Conservation (phyloP, 2,329 filamentous ascomycete species). For the Rutstroemia sp. region DNA sequence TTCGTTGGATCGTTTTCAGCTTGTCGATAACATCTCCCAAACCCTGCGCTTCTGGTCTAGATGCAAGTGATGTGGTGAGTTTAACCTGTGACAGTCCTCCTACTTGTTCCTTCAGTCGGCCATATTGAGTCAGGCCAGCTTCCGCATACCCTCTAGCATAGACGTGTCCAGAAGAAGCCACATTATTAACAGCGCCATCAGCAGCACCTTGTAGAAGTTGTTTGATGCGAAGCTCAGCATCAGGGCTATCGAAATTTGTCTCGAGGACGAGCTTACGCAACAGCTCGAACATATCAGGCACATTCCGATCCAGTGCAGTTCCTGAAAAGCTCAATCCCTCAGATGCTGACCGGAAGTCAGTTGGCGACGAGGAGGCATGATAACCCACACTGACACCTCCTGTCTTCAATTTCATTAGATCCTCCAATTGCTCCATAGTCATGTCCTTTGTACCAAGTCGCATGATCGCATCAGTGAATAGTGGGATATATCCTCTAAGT, state of each 20-base stretch:
- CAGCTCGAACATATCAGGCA: slow-evolving; percentile 85
- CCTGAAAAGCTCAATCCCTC: slow-evolving; percentile 83
- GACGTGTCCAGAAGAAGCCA: slow-evolving; percentile 82
- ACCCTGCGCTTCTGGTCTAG: slow-evolving; percentile 59
- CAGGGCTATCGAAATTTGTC: slow-evolving; percentile 80
- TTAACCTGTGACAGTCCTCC: slow-evolving; percentile 86
- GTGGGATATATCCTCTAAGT: slow-evolving; percentile 72
- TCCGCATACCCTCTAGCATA: slow-evolving; percentile 82
- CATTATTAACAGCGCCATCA: slow-evolving; percentile 83
- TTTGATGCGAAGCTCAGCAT: slow-evolving; percentile 73
- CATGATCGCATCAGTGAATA: slow-evolving; percentile 91
- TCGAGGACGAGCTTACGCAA: slow-evolving; percentile 73
- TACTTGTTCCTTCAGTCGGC: slow-evolving; percentile 74
- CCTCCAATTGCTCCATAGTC: slow-evolving; percentile 91
- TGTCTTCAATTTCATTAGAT: slow-evolving; percentile 92
- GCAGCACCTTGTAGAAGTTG: slow-evolving; percentile 82
- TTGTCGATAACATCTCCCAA: slow-evolving; percentile 72
- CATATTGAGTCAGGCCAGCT: slow-evolving; percentile 65
- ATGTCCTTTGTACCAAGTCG: slow-evolving; percentile 81
- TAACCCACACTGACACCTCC: slow-evolving; percentile 83
- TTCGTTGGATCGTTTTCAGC: slow-evolving; percentile 74
- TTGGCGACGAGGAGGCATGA: slow-evolving; percentile 72
- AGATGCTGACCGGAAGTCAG: slow-evolving; percentile 59
- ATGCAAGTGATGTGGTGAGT: slow-evolving; percentile 71
- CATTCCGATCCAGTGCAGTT: slow-evolving; percentile 82